Conservation (phyloP, 257 asterid species). For the Galeopsis tetrahit region DNA sequence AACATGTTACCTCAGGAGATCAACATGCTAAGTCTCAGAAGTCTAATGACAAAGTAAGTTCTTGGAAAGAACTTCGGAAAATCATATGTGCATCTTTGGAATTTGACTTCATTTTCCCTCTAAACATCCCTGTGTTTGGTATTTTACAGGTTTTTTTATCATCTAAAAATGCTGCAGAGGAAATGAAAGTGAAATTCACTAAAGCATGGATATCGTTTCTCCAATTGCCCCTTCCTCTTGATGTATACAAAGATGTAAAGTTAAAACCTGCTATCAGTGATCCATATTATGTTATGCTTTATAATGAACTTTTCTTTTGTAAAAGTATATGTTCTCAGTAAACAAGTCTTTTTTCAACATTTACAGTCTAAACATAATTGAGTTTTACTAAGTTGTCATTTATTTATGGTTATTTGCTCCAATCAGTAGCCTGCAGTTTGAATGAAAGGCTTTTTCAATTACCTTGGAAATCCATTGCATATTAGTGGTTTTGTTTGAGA, state of each 20-base stretch:
- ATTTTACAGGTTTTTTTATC: conserved; percentile 63
- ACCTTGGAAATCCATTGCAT: conserved; percentile 25
- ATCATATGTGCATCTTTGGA: background rate
- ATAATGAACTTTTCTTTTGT: background rate
- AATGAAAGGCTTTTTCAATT: conserved; percentile 7
- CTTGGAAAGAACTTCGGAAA: conserved; percentile 15
- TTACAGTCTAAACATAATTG: background rate
- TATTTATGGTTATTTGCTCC: background rate
- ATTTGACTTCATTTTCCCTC: conserved; percentile 20
- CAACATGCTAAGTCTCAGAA: conserved; percentile 34
- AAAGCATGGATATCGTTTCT: conserved; percentile 97
- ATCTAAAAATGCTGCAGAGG: conserved; percentile 53
- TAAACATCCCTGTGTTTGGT: conserved; percentile 21
- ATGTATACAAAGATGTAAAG: conserved; percentile 90
- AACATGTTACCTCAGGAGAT: conserved; percentile 33
- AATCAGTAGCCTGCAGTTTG: background rate
- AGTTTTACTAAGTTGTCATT: conserved; percentile 13
- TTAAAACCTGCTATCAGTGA: conserved; percentile 8
- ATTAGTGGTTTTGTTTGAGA: conserved; percentile 6
- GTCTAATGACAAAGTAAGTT: conserved; percentile 48
- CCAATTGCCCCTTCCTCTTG: conserved; percentile 75
- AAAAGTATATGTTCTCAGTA: background rate
- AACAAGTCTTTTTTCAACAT: background rate
- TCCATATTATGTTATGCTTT: background rate
- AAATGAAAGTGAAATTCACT: conserved; percentile 80